Base-by-base conservation (phyloP, 225 moss, liverwort and hornwort genomes). In the Asterella californica region DNA sequence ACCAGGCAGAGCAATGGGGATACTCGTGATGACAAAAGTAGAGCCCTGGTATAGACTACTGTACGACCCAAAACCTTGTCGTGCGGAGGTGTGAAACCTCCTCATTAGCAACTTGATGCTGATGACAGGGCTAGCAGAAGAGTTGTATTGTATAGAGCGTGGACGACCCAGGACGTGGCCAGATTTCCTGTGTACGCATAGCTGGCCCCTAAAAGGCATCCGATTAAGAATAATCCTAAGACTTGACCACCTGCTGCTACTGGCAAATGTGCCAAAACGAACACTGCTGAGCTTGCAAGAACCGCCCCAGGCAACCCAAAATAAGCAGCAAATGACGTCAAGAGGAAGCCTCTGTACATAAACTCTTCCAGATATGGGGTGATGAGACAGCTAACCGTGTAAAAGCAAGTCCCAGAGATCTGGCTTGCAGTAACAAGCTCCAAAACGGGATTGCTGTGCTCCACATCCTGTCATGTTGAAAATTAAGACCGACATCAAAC, bases 351-450 rank as follows among this genome's bases (percentile, higher is more conserved):
- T 82, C 93, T 86, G 83, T 91, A 93, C 19, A 93, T 86, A 30
- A 85, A 91, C 81, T 93, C 91, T 77, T 93, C 93, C 72, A 93
- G 71, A 73, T 72, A 86, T 14, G 93, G 93, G 24, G 91, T 89
- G 33, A 93, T 75, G 60, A 86, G 83, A 70, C 90, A 91, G 77
- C 84, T 90, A n/a, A 91, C 90, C 10, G 81, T 19, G 72, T 84
- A 89, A 42, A 90, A 82, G 50, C 84, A 83, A 52, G 74, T 19
- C 25, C 83, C 83, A 32, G 88, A 72, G 21, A 90, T 69, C 24
- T 78, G 65, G 61, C 87, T 72, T 36, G 70, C 77, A 9, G 15
- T 71, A 2, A 83, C 33, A 30, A 83, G 78, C 60, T 83, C 82
- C 33, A 33, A 9, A 49, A 83, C 0, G 9, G 53, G 36, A 42